Base-by-base conservation (phyloP, 345 rosid genomes). In the Mallotus nudiflorus region DNA sequence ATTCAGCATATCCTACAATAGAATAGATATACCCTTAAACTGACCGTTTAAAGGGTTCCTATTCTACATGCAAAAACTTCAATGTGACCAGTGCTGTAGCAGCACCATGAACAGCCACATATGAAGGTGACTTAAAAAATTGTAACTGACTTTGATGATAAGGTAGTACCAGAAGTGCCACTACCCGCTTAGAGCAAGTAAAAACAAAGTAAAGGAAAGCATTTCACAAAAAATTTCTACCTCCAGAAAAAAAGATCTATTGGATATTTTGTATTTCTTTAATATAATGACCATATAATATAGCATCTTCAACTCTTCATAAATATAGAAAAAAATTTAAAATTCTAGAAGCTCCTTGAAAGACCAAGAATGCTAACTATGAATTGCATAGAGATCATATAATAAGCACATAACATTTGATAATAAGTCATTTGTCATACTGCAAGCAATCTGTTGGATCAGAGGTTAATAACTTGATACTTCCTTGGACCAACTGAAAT, bases 31-130 rank as follows among this genome's bases (percentile, higher is more conserved):
- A 22, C 37, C 60, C 19, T 22, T 24, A 6, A 35, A 35, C 3
- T 22, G 8, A 66, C 33, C 6, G 12, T 66, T 25, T 37, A 20
- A 31, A 29, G 12, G 27, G 27, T 39, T 20, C 31, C n/a, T 37
- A 35, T 37, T 11, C 33, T 31, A 48, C 31, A 31, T 27, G 49
- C 6, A 6, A 42, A 45, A 50, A 49, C 29, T 53, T 11, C 40
- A 50, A 29, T n/a, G 9, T 2, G 11, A 48, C 25, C 37, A n/a
- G n/a, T 48, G 42, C 37, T 15, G 28, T 19, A 62, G 8, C 15
- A 24, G 28, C 66, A 62, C 33, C 46, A 62, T 62, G 53, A 62
- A 62, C 8, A 61, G 13, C 31, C 37, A 19, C 11, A 65, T 29
- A 25, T 18, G 19, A 65, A 65, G 22, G n/a, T n/a, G n/a, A n/a